Evolutionary conservation across 2,329 filamentous ascomycete species (phyloP), one percentile per base, ranked within the genome.

Genomic region (Paraphaeosphaeria sporulosa): DNA sequence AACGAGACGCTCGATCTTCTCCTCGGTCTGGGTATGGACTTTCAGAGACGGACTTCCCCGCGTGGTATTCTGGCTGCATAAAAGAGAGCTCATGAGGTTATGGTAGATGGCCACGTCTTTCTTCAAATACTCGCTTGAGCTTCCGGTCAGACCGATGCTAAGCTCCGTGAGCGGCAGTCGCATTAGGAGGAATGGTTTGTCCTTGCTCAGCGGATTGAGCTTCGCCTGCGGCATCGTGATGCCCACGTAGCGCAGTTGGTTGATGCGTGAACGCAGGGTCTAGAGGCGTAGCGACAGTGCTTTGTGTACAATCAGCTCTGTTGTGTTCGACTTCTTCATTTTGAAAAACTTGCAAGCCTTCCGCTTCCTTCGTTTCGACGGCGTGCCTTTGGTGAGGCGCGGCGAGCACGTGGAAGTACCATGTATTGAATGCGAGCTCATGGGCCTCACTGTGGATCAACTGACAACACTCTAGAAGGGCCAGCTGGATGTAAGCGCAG

Each of bases 131-230:
- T 27, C 10, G 13, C 30, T 15, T 4, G 44, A 32, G 21, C 50
- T 21, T 2, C 44, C 25, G 15, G 32, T 47, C 34, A 65, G 40
- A 21, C 43, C 21, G 19, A 63, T 58, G 6, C n/a, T 44, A 3
- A 65, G 51, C 12, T 30, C 50, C 2, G 50, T 23, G 27, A 65
- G 61, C 2, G 61, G 58, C 13, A 61, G 36, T 12, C 19, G 27
- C 1, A 32, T 58, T 19, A 65, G 19, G 4, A 58, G 9, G 46
- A 65, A 65, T 1, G 63, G 61, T 36, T 61, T 63, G 15, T 57
- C 52, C 19, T 46, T 4, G 44, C 53, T 53, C 15, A 43, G 3
- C 9, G 38, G n/a, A 10, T 58, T 44, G 34, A 65, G 38, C 25
- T 55, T 47, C 9, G 12, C 13, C 2, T 55, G 42, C 3, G 48